These are phyloP conservation scores for Sphagnum contortum DNA, from an alignment of 225 moss, liverwort and hornwort genomes.

Conservation along the genomic window DNA sequence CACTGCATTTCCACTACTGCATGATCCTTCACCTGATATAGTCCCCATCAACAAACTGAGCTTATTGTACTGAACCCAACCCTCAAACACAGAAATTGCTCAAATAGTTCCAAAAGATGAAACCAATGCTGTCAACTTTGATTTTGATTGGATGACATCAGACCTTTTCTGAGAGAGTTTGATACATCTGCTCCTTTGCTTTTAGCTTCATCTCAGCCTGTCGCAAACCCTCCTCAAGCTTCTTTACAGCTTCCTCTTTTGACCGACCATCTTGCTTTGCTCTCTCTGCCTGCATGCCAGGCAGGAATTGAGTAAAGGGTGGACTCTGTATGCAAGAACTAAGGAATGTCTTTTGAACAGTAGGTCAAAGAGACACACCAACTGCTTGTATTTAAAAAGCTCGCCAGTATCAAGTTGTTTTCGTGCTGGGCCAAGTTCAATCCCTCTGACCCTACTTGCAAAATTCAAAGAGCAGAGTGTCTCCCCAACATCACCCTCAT, in stretches of 20 bases:
- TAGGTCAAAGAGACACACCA: slow-evolving; percentile 27
- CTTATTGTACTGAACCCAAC: no score
- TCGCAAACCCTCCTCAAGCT: slow-evolving; percentile 63
- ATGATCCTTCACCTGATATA: slow-evolving; percentile 58
- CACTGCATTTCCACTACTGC: slow-evolving; percentile 65
- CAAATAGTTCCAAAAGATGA: no score
- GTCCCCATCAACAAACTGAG: no score
- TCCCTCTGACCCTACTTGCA: slow-evolving; percentile 90
- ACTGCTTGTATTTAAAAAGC: slow-evolving; percentile 90
- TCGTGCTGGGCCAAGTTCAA: slow-evolving; percentile 86
- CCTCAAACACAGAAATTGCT: no score
- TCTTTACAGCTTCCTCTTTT: slow-evolving; percentile 70
- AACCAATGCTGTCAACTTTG: slow-evolving; percentile 64
- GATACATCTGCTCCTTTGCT: slow-evolving; percentile 75
- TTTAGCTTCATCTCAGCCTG: slow-evolving; percentile 63
- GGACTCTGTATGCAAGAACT: no score
- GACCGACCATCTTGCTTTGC: slow-evolving; percentile 67
- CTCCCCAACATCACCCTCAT: slow-evolving; percentile 78
- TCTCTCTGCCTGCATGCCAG: slow-evolving; percentile 70
- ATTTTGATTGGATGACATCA: slow-evolving; percentile 21
- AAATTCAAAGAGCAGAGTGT: slow-evolving; percentile 86
- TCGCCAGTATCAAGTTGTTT: slow-evolving; percentile 89
- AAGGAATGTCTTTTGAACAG: no score
- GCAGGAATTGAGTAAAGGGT: no score
- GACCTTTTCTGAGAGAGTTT: slow-evolving; percentile 67